phyloP scores from a whole-genome alignment of 2,329 filamentous ascomycete species.

The Cryphonectria carpinicola region DNA sequence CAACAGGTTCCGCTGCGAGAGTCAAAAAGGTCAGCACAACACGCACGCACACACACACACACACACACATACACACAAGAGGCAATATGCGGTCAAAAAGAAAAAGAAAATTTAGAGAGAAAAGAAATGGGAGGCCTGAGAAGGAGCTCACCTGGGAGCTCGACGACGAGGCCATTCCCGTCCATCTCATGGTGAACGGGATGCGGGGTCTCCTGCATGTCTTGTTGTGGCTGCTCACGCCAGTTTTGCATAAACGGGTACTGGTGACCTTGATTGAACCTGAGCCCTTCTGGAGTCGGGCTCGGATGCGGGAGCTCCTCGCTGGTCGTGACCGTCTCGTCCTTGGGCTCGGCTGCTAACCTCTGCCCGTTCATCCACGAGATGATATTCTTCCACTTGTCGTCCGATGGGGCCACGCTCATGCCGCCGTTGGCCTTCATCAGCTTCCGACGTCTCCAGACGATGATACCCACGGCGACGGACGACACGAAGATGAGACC shows the following conservation, averaged over 20 bases:
- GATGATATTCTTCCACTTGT: constrained; percentile 51
- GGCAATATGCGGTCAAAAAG: neutral
- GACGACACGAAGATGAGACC: constrained; percentile 60
- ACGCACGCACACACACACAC: too few relatives aligned
- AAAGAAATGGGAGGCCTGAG: neutral
- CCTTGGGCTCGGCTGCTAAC: constrained; percentile 44
- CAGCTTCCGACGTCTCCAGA: constrained; percentile 56
- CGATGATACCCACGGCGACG: constrained; percentile 53
- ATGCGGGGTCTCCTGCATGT: constrained; percentile 19
- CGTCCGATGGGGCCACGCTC: constrained; percentile 48
- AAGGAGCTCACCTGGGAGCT: constrained; percentile 49
- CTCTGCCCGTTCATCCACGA: constrained; percentile 56
- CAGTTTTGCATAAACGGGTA: constrained; percentile 36
- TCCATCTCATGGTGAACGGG: constrained; percentile 43
- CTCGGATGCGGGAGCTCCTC: constrained; percentile 44
- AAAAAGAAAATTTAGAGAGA: too few relatives aligned
- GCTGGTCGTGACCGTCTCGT: constrained; percentile 49
- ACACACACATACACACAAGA: neutral
- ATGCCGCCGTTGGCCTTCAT: constrained; percentile 42
- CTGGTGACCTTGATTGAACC: neutral
- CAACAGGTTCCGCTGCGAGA: constrained; percentile 46
- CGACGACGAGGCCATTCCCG: constrained; percentile 47
- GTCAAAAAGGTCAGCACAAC: constrained; percentile 9
- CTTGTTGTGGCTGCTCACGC: constrained; percentile 13
- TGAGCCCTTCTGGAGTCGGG: constrained; percentile 22